phyloP scores from a whole-genome alignment of 768 basidiomycete species.

The Suillus brevipes region DNA sequence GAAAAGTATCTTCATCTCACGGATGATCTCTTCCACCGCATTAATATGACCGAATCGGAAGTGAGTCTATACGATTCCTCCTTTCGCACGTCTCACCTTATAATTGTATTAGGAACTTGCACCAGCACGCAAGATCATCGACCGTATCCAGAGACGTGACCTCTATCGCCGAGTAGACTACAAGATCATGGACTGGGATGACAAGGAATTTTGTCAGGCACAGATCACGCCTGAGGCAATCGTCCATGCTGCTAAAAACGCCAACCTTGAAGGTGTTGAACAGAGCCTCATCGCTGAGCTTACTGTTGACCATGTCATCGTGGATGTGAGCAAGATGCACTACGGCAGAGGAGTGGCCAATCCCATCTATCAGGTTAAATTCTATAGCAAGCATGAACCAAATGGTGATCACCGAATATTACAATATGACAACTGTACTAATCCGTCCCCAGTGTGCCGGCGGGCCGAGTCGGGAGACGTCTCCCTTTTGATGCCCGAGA shows the following conservation, averaged over 20 bases:
- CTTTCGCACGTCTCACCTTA: too few relatives aligned
- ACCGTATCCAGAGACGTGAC: constrained; percentile 60
- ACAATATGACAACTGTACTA: background rate
- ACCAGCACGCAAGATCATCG: constrained; percentile 57
- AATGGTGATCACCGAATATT: constrained; percentile 43
- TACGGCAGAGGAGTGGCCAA: constrained; percentile 74
- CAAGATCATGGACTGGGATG: constrained; percentile 45
- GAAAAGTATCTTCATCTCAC: constrained; percentile 63
- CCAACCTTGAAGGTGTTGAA: constrained; percentile 25
- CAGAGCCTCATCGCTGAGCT: constrained; percentile 37
- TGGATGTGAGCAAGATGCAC: constrained; percentile 67
- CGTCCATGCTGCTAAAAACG: constrained; percentile 41
- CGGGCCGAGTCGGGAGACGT: constrained; percentile 55
- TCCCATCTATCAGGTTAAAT: constrained; percentile 67
- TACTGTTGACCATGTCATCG: constrained; percentile 53
- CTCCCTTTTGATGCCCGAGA: constrained; percentile 61
- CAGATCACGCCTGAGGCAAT: constrained; percentile 43
- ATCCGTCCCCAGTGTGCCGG: constrained; percentile 37
- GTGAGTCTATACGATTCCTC: constrained; percentile 11
- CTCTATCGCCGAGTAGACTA: constrained; percentile 72
- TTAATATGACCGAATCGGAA: constrained; percentile 51
- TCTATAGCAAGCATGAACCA: constrained; percentile 68
- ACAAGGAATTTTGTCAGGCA: constrained; percentile 25
- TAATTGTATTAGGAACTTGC: constrained; percentile 50
- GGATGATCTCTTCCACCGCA: constrained; percentile 61